Base-by-base conservation (phyloP, 2,329 filamentous ascomycete genomes). In the Sporothrix pallida region DNA sequence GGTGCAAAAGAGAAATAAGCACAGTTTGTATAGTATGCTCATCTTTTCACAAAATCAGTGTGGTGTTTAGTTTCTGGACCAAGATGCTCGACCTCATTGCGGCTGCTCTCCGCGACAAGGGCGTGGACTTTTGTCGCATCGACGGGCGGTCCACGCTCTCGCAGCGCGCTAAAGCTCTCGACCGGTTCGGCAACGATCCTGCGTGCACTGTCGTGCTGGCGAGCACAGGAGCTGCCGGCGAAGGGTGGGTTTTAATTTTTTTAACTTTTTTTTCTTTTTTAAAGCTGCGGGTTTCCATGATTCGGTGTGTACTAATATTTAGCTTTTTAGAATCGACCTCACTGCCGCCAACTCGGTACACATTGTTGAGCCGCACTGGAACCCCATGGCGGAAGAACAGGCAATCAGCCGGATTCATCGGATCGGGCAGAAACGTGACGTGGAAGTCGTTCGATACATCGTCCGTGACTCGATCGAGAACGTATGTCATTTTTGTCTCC, bases 311-410 rank as follows among this genome's bases (percentile, higher is more conserved):
- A 56, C 52, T 56, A 56, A 56, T 56, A 56, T 56, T 17, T 56
- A 56, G 7, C 52, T 56, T 56, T 56, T 56, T 23, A 56, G 52
- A 23, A 56, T 56, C 52, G 10, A 56, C 52, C 52, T 56, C 52
- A 56, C n/a, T 56, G 52, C 52, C 52, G 52, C 52, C 52, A 56
- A 56, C n/a, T 56, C 52, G 52, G 52, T 56, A n/a, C 50, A 54
- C 50, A 54, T 54, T 20, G 13, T 54, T 17, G 50, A 54, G 50
- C 50, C 50, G 42, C 62, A 67, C 44, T 67, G 62, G 62, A 67
- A 67, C 20, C 62, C 62, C 44, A 67, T 67, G 62, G 62, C 62
- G 44, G 62, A 67, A 67, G 62, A n/a, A n/a, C 62, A 67, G 62
- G 62, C 62, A n/a, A 48, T 67, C 37, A 26, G 37, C 44, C 37